Evolutionary conservation across 1,284 basidiomycete genomes (phyloP).

Genomic region (Phylloporus gajari): DNA sequence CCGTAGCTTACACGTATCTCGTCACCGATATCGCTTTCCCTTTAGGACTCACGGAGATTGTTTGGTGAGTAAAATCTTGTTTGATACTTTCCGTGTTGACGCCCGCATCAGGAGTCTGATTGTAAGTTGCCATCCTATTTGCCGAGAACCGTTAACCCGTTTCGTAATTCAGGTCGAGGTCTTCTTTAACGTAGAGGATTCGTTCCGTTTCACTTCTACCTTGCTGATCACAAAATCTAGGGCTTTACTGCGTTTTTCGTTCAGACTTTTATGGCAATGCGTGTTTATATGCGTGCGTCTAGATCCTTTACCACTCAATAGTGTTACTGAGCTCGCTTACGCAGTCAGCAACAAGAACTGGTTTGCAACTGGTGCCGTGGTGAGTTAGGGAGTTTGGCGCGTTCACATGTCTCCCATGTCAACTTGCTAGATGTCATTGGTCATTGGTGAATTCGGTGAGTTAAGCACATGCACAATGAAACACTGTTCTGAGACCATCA

Average conservation of each 20-base stretch:
- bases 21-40: conserved; percentile 35
- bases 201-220: no score
- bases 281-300: conserved; percentile 43
- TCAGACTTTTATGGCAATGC: conserved; percentile 49
- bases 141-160: conserved; percentile 7
- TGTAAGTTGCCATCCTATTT: conserved; percentile 43
- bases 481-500: conserved; percentile 12
- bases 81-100: conserved; percentile 2
- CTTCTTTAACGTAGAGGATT: conserved; percentile 45
- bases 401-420: conserved; percentile 4
- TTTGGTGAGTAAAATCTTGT: conserved; percentile 54
- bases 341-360: conserved; percentile 45
- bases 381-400: conserved; percentile 14
- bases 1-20: conserved; percentile 63
- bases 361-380: conserved; percentile 38
- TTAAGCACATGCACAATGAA: neutral
- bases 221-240: conserved; percentile 25
- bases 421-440: conserved; percentile 44
- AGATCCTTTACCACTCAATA: neutral
- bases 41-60: conserved; percentile 48
- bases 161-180: conserved; percentile 45
- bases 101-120: conserved; percentile 55
- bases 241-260: conserved; percentile 52
- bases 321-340: neutral
- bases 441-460: conserved; percentile 65